Evolutionary conservation across 805 yeast genomes (phyloP).

Genomic region (Candida corydali): DNA sequence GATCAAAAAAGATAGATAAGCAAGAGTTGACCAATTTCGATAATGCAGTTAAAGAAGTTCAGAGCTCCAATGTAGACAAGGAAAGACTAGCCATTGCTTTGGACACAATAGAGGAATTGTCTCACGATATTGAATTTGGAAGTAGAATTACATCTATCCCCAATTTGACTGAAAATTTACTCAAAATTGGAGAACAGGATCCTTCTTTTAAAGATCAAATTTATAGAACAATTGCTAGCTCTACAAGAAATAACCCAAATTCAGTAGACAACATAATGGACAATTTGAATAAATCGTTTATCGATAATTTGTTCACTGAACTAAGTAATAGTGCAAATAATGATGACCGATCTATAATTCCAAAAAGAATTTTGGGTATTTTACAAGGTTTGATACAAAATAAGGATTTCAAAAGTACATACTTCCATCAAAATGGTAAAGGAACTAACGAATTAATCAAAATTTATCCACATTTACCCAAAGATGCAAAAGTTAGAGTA

Average conservation of each 20-base stretch:
- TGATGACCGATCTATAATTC: conserved; percentile 28
- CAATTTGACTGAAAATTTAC: conserved; percentile 25
- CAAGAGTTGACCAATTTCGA: conserved; percentile 17
- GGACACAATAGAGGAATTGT: conserved; percentile 50
- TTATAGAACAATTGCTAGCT: conserved; percentile 58
- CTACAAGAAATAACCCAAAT: conserved; percentile 70
- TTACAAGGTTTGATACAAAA: conserved; percentile 43
- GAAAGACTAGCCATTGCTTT: conserved; percentile 26
- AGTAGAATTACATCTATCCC: conserved; percentile 37
- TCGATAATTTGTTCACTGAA: conserved; percentile 17
- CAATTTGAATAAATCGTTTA: conserved; percentile 15
- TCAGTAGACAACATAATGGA: conserved; percentile 42
- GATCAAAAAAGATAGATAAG: conserved; percentile 8
- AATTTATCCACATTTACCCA: conserved; percentile 23
- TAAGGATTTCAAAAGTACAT: conserved; percentile 26
- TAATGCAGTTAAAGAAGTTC: conserved; percentile 14
- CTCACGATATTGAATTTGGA: conserved; percentile 68
- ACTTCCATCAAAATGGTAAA: conserved; percentile 17
- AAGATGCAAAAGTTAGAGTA: conserved; percentile 32
- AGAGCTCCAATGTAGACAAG: conserved; percentile 13
- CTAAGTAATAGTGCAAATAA: conserved; percentile 15
- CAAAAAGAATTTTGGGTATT: conserved; percentile 50
- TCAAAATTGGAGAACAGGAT: conserved; percentile 16
- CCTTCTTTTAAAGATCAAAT: conserved; percentile 43
- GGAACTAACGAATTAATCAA: conserved; percentile 23